A percentile compares a stretch with the other conserved stretches of the same genome.
phyloP scores from a whole-genome alignment of 176 grass and related monocot genomes.

The Triticum urartu region DNA sequence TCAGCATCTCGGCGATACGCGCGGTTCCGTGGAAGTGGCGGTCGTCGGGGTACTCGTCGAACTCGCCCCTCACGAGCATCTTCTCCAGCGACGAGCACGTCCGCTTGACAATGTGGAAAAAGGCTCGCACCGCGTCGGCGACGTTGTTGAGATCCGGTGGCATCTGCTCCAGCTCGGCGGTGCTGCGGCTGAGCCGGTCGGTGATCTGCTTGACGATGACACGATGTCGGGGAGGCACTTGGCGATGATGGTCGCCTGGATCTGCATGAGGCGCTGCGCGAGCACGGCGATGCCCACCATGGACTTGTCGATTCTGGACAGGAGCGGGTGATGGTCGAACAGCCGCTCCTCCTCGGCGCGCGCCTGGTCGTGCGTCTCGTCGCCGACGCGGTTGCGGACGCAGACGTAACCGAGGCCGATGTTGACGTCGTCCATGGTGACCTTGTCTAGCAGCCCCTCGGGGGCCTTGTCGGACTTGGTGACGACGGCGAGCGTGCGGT shows the following conservation, averaged over 20 bases:
- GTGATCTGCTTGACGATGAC: conserved; percentile 60
- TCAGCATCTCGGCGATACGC: conserved; percentile 45
- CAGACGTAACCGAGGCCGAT: conserved; percentile 73
- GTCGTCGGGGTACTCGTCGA: conserved; percentile 47
- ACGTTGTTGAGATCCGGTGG: conserved; percentile 36
- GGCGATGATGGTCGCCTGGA: conserved; percentile 37
- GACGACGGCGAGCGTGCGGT: conserved; percentile 69
- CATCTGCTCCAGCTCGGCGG: conserved; percentile 51
- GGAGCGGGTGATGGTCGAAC: conserved; percentile 28
- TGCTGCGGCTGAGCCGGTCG: conserved; percentile 45
- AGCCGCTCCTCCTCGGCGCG: conserved; percentile 33
- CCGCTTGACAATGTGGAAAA: conserved; percentile 40
- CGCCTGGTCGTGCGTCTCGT: conserved; percentile 60
- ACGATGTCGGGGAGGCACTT: conserved; percentile 55
- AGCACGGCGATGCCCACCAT: conserved; percentile 52
- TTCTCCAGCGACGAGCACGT: conserved; percentile 33
- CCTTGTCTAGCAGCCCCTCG: conserved; percentile 66
- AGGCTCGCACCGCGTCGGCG: conserved; percentile 24
- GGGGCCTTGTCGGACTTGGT: conserved; percentile 56
- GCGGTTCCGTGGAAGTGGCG: conserved; percentile 34
- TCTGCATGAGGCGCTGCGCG: conserved; percentile 45
- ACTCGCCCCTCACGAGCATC: conserved; percentile 45
- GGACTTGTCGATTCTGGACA: conserved; percentile 49
- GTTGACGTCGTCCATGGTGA: conserved; percentile 59
- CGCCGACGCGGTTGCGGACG: conserved; percentile 60